phyloP scores from a whole-genome alignment of 2,329 filamentous ascomycete species.

The Parastagonospora nodorum region DNA sequence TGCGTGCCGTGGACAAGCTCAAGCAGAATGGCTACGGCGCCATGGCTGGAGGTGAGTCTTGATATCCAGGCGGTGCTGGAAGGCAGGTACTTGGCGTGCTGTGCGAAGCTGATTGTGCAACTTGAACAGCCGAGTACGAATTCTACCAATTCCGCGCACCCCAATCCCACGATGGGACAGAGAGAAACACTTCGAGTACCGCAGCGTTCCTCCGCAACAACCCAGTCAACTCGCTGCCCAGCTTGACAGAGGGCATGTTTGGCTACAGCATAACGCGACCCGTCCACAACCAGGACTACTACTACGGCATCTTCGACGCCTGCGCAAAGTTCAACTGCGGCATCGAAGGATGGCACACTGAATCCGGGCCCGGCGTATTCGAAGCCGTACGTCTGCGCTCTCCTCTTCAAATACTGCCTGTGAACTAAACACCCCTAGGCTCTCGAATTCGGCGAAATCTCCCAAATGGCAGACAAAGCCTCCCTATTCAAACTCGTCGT shows the following conservation, averaged over 20 bases:
- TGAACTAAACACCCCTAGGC: constrained; percentile 61
- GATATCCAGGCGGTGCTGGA: neutral
- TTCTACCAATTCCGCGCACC: constrained; percentile 90
- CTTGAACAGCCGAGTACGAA: constrained; percentile 78
- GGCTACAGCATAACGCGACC: constrained; percentile 89
- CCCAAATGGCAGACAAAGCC: constrained; percentile 88
- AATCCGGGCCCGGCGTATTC: constrained; percentile 91
- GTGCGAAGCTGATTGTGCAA: constrained; percentile 23
- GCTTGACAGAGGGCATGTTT: constrained; percentile 92
- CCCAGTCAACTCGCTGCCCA: constrained; percentile 72
- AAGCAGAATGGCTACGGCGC: constrained; percentile 73
- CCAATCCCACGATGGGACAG: constrained; percentile 51
- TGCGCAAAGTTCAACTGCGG: constrained; percentile 78
- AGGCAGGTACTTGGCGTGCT: constrained; percentile 17
- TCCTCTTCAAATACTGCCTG: no score
- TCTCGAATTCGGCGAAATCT: constrained; percentile 86
- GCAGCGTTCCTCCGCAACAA: constrained; percentile 76
- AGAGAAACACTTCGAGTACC: constrained; percentile 69
- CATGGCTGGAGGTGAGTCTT: constrained; percentile 79
- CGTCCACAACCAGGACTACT: constrained; percentile 90
- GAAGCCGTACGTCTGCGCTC: constrained; percentile 74
- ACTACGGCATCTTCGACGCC: constrained; percentile 82
- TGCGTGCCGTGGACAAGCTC: constrained; percentile 69
- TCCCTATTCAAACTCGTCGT: constrained; percentile 94
- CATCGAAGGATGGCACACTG: constrained; percentile 95